Conservation (phyloP, 2,329 filamentous ascomycete genomes). For the Sporothrix dimorphospora region DNA sequence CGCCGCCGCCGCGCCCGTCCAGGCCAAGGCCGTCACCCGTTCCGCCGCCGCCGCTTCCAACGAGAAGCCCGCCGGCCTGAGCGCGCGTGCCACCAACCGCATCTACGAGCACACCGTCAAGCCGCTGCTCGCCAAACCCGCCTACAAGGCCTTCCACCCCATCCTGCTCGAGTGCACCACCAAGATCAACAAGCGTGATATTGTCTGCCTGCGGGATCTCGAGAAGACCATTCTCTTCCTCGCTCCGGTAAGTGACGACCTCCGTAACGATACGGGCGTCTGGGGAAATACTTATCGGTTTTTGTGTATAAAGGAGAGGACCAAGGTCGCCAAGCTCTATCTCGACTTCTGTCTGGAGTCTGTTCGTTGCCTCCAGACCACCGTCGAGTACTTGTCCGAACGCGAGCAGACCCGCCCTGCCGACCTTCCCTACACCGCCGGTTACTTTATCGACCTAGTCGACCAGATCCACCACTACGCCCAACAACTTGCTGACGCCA, state of each 20-base stretch:
- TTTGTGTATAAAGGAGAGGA: conserved; percentile 75
- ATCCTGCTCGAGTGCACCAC: conserved; percentile 77
- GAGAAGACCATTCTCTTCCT: conserved; percentile 92
- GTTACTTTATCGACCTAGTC: conserved; percentile 95
- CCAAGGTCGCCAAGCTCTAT: conserved; percentile 72
- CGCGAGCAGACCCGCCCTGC: conserved; percentile 80
- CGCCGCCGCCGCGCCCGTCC: conserved; percentile 42
- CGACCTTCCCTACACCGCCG: conserved; percentile 91
- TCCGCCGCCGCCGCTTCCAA: conserved; percentile 55
- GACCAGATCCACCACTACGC: conserved; percentile 93
- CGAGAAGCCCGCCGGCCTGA: conserved; percentile 63
- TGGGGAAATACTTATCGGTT: conserved; percentile 70
- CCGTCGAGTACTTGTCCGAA: conserved; percentile 82
- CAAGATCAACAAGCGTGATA: conserved; percentile 81
- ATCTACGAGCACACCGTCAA: conserved; percentile 79
- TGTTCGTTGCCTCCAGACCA: conserved; percentile 86
- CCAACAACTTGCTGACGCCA: conserved; percentile 75
- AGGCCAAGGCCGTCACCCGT: conserved; percentile 63
- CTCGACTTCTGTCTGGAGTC: conserved; percentile 88
- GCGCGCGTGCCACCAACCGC: conserved; percentile 70
- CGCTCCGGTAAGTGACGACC: conserved; percentile 78
- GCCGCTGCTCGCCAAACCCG: conserved; percentile 73
- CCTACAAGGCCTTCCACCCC: conserved; percentile 77
- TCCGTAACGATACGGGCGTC: conserved; percentile 47
- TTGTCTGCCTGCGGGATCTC: conserved; percentile 87